Evolutionary conservation across 352 stramenopile species (phyloP), one percentile per base, ranked within the genome.

Genomic region (Plasmopara muralis): DNA sequence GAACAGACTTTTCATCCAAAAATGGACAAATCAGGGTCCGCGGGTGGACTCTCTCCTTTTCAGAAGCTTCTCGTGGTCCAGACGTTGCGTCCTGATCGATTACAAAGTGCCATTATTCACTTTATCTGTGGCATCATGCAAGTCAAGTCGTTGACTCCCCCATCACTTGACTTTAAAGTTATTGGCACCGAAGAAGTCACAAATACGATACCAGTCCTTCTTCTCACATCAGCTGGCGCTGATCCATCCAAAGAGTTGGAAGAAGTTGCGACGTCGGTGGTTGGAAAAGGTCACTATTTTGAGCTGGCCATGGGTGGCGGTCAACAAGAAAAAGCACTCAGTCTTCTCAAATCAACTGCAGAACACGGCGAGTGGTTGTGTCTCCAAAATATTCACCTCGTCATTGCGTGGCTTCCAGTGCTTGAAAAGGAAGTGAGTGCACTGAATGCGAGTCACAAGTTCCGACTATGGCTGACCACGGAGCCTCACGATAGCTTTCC

Each of bases 331-430:
- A 89, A 93, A 16, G 92, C 93, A 0, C 57, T 97, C 14, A 69
- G 64, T 14, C 48, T 98, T 43, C 56, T 98, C 13, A 76, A 83
- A 10, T 75, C 68, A 2, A 77, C 82, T 7, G 72, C 81, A 0
- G 70, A 94, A 52, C 68, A 86, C 39, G 94, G 93, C 28, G 80
- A 96, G 44, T 98, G 93, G 92, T 55, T 98, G 5, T 98, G 95
- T 70, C 71, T 98, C 0, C 96, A 98, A 63, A 98, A 98, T 60
- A 64, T 98, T 34, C 95, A 98, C 55, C 70, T 98, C 2, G 92
- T 98, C 6, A 70, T 97, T 31, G 82, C 83, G 1, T 98, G 93
- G 91, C 72, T 98, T 5, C 90, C 93, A 1, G 72, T 77, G 12
- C 74, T 98, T 5, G 89, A 97, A 51, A 98, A 98, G 46, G 75